These are phyloP conservation scores for Nelumbo lutea DNA, from an alignment of 164 flowering plant genomes.

Conservation along the genomic window DNA sequence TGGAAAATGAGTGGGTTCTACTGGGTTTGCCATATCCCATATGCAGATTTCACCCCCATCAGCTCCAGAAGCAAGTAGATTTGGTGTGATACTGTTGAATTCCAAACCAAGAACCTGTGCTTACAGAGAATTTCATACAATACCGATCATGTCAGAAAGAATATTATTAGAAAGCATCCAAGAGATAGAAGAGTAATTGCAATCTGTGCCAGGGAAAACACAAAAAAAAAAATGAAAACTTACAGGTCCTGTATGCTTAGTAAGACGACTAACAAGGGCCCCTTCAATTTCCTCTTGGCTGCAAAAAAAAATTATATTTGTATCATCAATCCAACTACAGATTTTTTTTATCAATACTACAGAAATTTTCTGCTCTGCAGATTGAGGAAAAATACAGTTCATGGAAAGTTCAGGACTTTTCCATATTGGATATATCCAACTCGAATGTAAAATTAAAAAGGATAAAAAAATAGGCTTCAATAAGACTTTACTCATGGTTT, in stretches of 20 bases:
- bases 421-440: too few species aligned
- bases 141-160: background rate
- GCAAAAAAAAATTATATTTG: conserved; percentile 7
- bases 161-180: background rate
- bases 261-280: conserved; percentile 57
- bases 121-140: background rate
- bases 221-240: conserved; percentile 23
- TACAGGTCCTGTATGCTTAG: conserved; percentile 86
- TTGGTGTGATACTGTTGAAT: conserved; percentile 62
- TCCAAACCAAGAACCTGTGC: conserved; percentile 91
- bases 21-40: conserved; percentile 86
- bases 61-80: conserved; percentile 92
- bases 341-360: background rate
- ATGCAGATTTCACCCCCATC: conserved; percentile 95
- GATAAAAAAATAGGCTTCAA: too few species aligned
- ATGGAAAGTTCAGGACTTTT: too few species aligned
- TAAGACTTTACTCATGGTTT: too few species aligned
- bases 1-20: conserved; percentile 71
- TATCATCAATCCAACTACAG: background rate
- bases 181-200: background rate
- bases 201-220: background rate
- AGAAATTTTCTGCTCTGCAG: background rate
- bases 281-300: conserved; percentile 46
- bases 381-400: too few species aligned
- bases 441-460: too few species aligned